Base-by-base conservation (phyloP, 176 grass and related monocot species). In the Areca catechu region DNA sequence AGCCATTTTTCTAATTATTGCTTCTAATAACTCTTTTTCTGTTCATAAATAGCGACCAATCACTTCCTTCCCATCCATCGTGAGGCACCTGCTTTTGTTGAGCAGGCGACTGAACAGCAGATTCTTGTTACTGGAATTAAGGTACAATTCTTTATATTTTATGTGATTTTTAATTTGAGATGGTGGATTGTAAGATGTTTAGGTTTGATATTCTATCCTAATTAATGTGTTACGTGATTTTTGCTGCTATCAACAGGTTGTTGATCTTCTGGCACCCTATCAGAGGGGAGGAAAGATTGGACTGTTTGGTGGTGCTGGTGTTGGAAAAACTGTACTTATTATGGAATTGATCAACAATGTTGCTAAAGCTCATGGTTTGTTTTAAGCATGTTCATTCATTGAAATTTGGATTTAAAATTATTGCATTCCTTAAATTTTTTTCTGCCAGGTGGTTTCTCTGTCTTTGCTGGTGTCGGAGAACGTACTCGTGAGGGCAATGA, bases 291-390 rank as follows among this genome's bases (percentile, higher is more conserved):
- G 90, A 47, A 95, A 95, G 47, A 95, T 95, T 64, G 90, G 85
- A 74, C 90, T 95, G 48, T 95, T 95, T 5, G 90, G 90, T 83
- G 90, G 90, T 81, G 90, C 90, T 56, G 90, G 90, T 76, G 90
- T 95, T 12, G 90, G 90, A 30, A 95, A 95, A 95, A 95, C 90
- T 57, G 90, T 95, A 4, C 90, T 95, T 67, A 95, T 95, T 19
- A 95, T 95, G 90, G 82, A 95, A 73, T 58, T 95, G 76, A 95
- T 95, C 75, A 95, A 95, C 75, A 95, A 95, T 75, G 89, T 95
- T 34, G 89, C 89, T 30, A 95, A 95, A 68, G 85, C 85, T 70
- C 90, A 95, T 81, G 85, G 85, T 95, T 71, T 23, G 85, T 80
- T 66, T 57, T 63, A 1, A 68, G 24, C 53, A 0, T 24, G 62